These are phyloP conservation scores for Hypoxylon sp. DNA, from an alignment of 2,329 filamentous ascomycete species.

Conservation along the genomic window DNA sequence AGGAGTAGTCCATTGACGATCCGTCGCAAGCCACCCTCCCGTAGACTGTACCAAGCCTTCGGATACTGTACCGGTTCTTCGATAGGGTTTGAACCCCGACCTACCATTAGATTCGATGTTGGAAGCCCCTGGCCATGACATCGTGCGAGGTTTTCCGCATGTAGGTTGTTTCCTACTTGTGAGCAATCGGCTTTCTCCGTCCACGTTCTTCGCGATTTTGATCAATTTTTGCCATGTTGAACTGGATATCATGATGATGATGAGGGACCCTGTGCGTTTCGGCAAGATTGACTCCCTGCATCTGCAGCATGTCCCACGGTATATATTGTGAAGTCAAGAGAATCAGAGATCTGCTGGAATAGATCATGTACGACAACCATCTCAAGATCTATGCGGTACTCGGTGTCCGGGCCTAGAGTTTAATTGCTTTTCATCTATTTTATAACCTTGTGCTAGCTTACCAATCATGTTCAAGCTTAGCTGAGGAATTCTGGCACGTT, in stretches of 20 bases:
- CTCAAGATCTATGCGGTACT: conserved; percentile 41
- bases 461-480: conserved; percentile 15
- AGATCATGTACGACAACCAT: conserved; percentile 25
- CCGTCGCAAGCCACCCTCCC: conserved; percentile 22
- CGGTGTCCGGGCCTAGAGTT: conserved; percentile 34
- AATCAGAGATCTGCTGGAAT: conserved; percentile 8
- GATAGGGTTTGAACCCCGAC: conserved; percentile 10
- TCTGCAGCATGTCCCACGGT: conserved; percentile 1
- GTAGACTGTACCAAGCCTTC: conserved; percentile 20
- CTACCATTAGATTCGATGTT: conserved; percentile 1
- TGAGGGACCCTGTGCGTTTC: not conserved
- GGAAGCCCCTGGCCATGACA: conserved; percentile 2
- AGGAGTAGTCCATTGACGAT: conserved; percentile 25
- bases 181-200: not conserved
- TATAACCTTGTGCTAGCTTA: conserved; percentile 19
- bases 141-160: not conserved
- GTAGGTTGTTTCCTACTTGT: not conserved
- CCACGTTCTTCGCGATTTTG: not conserved
- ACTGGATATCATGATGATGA: not conserved
- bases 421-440: conserved; percentile 13
- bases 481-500: not conserved
- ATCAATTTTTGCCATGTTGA: not conserved
- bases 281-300: conserved; percentile 4
- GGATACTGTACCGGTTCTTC: conserved; percentile 15
- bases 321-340: not conserved